Evolutionary conservation across 129 eudicot species (phyloP).

Genomic region (Solidago caesia): DNA sequence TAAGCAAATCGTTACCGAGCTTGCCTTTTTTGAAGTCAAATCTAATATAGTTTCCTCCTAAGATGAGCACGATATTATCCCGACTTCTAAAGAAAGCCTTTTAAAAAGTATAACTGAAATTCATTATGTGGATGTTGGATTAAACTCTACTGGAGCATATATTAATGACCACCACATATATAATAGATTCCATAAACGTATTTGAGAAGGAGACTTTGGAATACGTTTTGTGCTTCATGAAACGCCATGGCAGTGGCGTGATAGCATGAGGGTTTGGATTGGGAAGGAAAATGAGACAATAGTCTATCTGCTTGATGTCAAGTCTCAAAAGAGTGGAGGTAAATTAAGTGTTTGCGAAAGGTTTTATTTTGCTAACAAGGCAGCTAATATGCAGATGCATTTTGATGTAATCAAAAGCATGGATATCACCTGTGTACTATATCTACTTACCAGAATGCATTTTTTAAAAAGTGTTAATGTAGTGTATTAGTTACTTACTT

Average conservation of each 20-base stretch:
- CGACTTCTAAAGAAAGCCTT: slow-evolving; percentile 63
- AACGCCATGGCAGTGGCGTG: slow-evolving; percentile 92
- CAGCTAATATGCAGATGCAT: slow-evolving; percentile 87
- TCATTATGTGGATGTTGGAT: slow-evolving; percentile 91
- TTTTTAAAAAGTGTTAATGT: slow-evolving; percentile 4
- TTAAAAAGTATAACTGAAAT: slow-evolving; percentile 72
- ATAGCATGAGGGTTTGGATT: slow-evolving; percentile 69
- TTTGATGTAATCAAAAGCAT: slow-evolving; percentile 72
- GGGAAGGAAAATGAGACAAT: slow-evolving; percentile 71
- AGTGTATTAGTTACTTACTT: slow-evolving; percentile 20
- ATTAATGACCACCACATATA: slow-evolving; percentile 50
- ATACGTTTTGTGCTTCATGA: slow-evolving; percentile 75
- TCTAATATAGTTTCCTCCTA: slow-evolving; percentile 18
- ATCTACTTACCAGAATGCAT: slow-evolving; percentile 10
- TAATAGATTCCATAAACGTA: slow-evolving; percentile 42
- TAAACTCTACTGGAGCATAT: slow-evolving; percentile 82
- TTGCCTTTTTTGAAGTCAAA: slow-evolving; percentile 40
- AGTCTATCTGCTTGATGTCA: slow-evolving; percentile 47
- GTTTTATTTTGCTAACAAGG: slow-evolving; percentile 54
- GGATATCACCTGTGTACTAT: slow-evolving; percentile 47
- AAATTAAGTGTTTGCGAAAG: slow-evolving; percentile 63
- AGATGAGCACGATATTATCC: slow-evolving; percentile 41
- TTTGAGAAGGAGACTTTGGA: slow-evolving; percentile 30
- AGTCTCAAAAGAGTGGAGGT: slow-evolving; percentile 45
- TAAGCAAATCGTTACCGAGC: slow-evolving; percentile 82